Conservation (phyloP, 306 rosid species). For the Senna tora region DNA sequence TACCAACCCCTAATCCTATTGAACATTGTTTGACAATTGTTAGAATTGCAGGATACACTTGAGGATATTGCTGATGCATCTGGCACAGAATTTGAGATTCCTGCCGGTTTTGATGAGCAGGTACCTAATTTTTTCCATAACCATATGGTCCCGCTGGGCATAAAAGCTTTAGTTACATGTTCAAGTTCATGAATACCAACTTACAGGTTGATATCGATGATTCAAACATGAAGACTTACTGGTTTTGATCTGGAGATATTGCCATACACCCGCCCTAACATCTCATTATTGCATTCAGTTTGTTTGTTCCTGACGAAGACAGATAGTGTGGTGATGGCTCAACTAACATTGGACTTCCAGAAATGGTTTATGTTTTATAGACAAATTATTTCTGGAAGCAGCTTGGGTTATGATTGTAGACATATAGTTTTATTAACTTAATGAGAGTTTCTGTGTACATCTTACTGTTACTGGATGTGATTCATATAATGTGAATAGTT, state of each 20-base stretch:
- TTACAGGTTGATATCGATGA: constrained; percentile 60
- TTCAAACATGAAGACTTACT: constrained; percentile 54
- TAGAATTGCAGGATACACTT: constrained; percentile 52
- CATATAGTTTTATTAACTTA: constrained; percentile 31
- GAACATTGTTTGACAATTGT: constrained; percentile 4
- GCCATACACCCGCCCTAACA: background rate
- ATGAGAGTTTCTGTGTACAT: constrained; percentile 39
- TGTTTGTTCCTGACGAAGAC: constrained; percentile 6
- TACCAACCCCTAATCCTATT: background rate
- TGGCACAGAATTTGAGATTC: constrained; percentile 64
- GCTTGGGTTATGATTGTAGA: constrained; percentile 39
- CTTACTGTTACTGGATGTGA: constrained; percentile 23
- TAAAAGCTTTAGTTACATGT: constrained; percentile 24
- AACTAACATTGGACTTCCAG: constrained; percentile 49
- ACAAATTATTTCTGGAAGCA: constrained; percentile 44
- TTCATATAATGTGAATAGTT: constrained; percentile 52
- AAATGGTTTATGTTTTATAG: constrained; percentile 51
- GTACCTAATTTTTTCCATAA: constrained; percentile 42
- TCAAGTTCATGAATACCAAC: constrained; percentile 21
- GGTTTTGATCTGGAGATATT: constrained; percentile 50
- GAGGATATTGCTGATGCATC: constrained; percentile 63
- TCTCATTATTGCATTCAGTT: background rate
- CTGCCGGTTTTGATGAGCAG: constrained; percentile 64
- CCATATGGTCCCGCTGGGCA: constrained; percentile 8
- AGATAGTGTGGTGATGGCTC: constrained; percentile 38